Evolutionary conservation across 371 early-diverging fungal genomes (phyloP).

Genomic region (Cladochytrium tenue): DNA sequence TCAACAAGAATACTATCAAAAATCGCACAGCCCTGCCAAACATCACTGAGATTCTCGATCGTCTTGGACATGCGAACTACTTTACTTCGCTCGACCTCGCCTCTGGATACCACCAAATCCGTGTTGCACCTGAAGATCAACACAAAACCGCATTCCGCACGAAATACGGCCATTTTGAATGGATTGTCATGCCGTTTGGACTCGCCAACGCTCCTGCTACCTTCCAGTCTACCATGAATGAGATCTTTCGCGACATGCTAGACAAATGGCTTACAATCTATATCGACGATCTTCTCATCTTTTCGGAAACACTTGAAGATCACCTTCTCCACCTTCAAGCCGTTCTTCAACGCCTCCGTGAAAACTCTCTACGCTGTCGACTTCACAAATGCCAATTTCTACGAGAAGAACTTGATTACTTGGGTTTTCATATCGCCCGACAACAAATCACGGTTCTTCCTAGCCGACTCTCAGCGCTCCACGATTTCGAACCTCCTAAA

Average conservation of each 20-base stretch:
- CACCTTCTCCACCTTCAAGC: conserved; percentile 19
- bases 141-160: conserved; percentile 39
- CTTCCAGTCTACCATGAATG: conserved; percentile 44
- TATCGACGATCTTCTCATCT: conserved; percentile 37
- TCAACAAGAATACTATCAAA: conserved; percentile 22
- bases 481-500: conserved; percentile 36
- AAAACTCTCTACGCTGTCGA: conserved; percentile 36
- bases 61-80: neutral
- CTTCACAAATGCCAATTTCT: conserved; percentile 4
- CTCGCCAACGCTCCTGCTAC: conserved; percentile 28
- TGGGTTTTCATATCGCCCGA: conserved; percentile 1
- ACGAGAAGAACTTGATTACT: neutral
- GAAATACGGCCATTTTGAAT: conserved; percentile 45
- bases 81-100: conserved; percentile 16
- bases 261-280: neutral
- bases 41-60: conserved; percentile 13
- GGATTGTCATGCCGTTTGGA: conserved; percentile 2
- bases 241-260: conserved; percentile 28
- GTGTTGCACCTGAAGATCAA: conserved; percentile 2
- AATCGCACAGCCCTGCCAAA: conserved; percentile 4
- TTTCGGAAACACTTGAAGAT: conserved; percentile 29
- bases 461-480: conserved; percentile 40
- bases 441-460: conserved; percentile 22
- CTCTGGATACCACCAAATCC: conserved; percentile 20
- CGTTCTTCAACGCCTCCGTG: conserved; percentile 36